phyloP scores from a whole-genome alignment of 1,284 basidiomycete species.

The Irpex sp. region DNA sequence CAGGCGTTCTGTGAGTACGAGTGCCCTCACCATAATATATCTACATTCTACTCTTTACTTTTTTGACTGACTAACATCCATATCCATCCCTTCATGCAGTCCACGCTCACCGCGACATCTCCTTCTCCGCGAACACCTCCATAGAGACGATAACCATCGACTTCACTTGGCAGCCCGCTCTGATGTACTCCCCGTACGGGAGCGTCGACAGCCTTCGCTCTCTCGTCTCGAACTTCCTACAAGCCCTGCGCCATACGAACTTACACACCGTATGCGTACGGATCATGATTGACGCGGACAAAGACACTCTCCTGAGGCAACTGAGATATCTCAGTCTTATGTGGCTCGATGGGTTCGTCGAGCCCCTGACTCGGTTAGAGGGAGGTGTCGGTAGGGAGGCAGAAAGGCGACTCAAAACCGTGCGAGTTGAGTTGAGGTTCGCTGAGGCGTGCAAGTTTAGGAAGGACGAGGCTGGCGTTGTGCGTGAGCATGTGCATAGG shows the following conservation, averaged over 20 bases:
- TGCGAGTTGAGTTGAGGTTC: too few species aligned
- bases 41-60: not conserved
- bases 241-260: not conserved
- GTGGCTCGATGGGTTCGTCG: slow-evolving; percentile 6
- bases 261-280: slow-evolving; percentile 1
- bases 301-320: not conserved
- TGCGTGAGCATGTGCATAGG: too few species aligned
- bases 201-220: not conserved
- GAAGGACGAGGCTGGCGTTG: too few species aligned
- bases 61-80: not conserved
- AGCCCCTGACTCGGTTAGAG: not conserved
- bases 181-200: not conserved
- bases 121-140: slow-evolving; percentile 4
- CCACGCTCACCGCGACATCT: not conserved
- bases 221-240: slow-evolving; percentile 2
- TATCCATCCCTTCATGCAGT: not conserved
- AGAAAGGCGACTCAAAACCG: too few species aligned
- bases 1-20: not conserved
- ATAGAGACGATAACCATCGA: slow-evolving; percentile 4
- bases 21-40: not conserved
- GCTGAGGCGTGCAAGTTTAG: too few species aligned
- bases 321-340: slow-evolving; percentile 4
- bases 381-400: not conserved
- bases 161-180: slow-evolving; percentile 7
- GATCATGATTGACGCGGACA: not conserved